Evolutionary conservation across 176 grass and related monocot species (phyloP).

Genomic region (Pharus latifolius): DNA sequence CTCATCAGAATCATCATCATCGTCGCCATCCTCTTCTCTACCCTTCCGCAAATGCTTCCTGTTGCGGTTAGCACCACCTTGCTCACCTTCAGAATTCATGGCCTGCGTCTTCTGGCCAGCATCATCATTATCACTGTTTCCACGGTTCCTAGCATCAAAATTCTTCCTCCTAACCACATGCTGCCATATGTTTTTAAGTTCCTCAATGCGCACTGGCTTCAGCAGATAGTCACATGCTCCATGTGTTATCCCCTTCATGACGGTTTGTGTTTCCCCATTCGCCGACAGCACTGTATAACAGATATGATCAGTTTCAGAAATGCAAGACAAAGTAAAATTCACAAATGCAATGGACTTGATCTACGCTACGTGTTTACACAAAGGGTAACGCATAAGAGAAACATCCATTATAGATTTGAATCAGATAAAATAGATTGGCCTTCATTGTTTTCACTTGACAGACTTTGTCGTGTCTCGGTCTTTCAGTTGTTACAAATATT

Average conservation of each 20-base stretch:
- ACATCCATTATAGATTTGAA: not conserved
- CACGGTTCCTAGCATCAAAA: constrained; percentile 23
- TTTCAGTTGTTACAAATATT: not conserved
- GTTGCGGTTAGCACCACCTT: constrained; percentile 30
- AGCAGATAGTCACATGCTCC: constrained; percentile 89
- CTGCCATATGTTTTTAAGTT: constrained; percentile 80
- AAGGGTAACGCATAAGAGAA: not conserved
- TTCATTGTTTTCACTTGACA: not conserved
- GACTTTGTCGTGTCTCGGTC: not conserved
- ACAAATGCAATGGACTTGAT: not conserved
- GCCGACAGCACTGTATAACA: constrained; percentile 67
- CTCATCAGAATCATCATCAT: constrained; percentile 59
- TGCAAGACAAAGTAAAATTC: not conserved
- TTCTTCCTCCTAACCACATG: constrained; percentile 58
- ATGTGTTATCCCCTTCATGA: constrained; percentile 83
- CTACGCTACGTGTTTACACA: not conserved
- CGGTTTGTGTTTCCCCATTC: constrained; percentile 60
- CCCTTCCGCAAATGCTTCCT: constrained; percentile 28
- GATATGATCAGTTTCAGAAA: constrained; percentile 17
- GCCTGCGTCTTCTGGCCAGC: constrained; percentile 12
- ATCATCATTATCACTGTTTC: constrained; percentile 33
- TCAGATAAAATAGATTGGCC: not conserved
- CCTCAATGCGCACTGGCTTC: constrained; percentile 77
- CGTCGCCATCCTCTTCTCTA: constrained; percentile 48
- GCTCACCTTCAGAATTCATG: constrained; percentile 25